A percentile compares a stretch with the other conserved stretches of the same genome.
These are phyloP conservation scores for Trichoderma atroviride DNA, from an alignment of 2,329 filamentous ascomycete genomes.

Conservation along the genomic window DNA sequence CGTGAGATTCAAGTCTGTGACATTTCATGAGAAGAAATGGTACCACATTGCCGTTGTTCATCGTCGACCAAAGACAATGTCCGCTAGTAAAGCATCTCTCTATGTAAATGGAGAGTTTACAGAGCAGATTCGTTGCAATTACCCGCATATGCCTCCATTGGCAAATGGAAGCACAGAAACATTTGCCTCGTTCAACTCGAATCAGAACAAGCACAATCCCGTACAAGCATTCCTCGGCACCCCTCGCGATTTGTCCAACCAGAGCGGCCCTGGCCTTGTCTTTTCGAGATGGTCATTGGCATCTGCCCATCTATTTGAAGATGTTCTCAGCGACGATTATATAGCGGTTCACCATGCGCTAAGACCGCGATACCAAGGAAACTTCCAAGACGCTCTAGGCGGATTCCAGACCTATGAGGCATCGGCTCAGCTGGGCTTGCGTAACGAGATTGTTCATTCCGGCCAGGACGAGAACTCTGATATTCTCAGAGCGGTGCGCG, in stretches of 20 bases:
- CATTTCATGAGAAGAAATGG: conserved; percentile 78
- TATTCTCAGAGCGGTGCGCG: conserved; percentile 83
- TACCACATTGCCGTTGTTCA: conserved; percentile 94
- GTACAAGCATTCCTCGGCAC: conserved; percentile 95
- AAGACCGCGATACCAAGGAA: conserved; percentile 88
- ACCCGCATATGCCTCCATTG: conserved; percentile 74
- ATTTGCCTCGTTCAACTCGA: conserved; percentile 69
- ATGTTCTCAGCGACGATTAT: conserved; percentile 86
- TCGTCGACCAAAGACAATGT: conserved; percentile 72
- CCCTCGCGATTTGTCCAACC: conserved; percentile 80
- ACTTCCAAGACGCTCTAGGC: conserved; percentile 94
- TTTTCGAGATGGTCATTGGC: conserved; percentile 86
- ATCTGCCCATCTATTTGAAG: conserved; percentile 85
- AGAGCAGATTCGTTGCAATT: conserved; percentile 87
- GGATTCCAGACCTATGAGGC: conserved; percentile 96
- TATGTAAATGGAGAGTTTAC: conserved; percentile 93
- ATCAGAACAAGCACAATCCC: conserved; percentile 60
- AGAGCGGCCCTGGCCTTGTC: conserved; percentile 71
- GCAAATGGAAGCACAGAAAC: conserved; percentile 66
- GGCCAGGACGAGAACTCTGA: conserved; percentile 91
- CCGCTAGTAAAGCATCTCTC: conserved; percentile 78
- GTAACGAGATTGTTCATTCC: conserved; percentile 87
- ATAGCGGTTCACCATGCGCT: conserved; percentile 89
- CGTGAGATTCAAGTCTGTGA: conserved; percentile 84
- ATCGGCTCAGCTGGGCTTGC: conserved; percentile 84